Evolutionary conservation across 768 basidiomycete species (phyloP).

Genomic region (Boletus rubroflammeus): DNA sequence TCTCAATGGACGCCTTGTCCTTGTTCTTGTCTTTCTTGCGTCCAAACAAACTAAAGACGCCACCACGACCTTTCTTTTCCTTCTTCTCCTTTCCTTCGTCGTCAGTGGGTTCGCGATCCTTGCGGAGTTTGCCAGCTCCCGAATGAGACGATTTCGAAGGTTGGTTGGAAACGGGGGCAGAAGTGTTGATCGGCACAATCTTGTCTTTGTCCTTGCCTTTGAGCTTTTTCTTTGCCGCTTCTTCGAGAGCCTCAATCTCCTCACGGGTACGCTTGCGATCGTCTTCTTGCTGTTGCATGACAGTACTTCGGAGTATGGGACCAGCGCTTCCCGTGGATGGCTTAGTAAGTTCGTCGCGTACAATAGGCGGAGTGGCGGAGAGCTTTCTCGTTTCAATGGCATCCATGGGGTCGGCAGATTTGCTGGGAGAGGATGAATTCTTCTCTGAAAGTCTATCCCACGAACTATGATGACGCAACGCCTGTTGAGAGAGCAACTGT

Average conservation of each 20-base stretch:
- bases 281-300: conserved; percentile 47
- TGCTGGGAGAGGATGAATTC: conserved; percentile 23
- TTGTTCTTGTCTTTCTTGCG: conserved; percentile 75
- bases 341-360: conserved; percentile 47
- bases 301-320: conserved; percentile 37
- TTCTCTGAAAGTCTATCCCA: conserved; percentile 44
- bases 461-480: conserved; percentile 43
- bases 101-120: conserved; percentile 42
- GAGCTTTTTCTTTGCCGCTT: conserved; percentile 48
- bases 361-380: conserved; percentile 75
- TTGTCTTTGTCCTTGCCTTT: conserved; percentile 49
- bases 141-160: conserved; percentile 11
- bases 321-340: conserved; percentile 11
- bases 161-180: conserved; percentile 29
- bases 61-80: conserved; percentile 63
- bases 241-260: conserved; percentile 44
- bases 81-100: conserved; percentile 54
- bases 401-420: conserved; percentile 61
- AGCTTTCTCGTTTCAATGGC: conserved; percentile 72
- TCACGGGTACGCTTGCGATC: conserved; percentile 52
- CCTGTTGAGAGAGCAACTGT: conserved; percentile 24
- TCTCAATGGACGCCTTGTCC: conserved; percentile 52
- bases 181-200: conserved; percentile 27
- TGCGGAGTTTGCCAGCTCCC: conserved; percentile 38
- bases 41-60: conserved; percentile 76